Evolutionary conservation across 2,329 filamentous ascomycete genomes (phyloP), one percentile per base, ranked within the genome.

Genomic region (Cladobotryum protrusum): DNA sequence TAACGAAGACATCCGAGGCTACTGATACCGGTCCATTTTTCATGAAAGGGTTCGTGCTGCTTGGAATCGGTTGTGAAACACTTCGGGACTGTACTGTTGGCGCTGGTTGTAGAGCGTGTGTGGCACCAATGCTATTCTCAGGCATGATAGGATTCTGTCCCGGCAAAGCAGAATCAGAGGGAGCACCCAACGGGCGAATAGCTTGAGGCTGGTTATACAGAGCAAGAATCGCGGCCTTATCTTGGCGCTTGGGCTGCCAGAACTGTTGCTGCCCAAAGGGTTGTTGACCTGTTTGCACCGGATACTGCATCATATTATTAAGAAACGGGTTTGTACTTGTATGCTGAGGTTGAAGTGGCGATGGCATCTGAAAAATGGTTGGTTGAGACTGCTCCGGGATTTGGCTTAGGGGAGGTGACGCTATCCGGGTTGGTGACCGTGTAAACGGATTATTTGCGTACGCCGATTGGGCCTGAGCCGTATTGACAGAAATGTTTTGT

Each of bases 171-270:
- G 55, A 57, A 20, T 62, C 58, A 34, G 65, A 59, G 9, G 68
- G 60, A 20, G 55, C 53, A 15, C 68, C 56, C 24, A 69, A 62
- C 29, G 71, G 67, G 4, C 76, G 73, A 1, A 74, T 69, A 33
- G 75, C 66, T 45, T 81, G 76, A 7, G 79, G 74, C 36, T 83
- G 78, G 61, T 80, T 83, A 60, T 88, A 92, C 11, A 93, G 68
- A 5, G 87, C 85, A 65, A 92, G 73, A 52, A 93, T 92, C 4
- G 85, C 85, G 3, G 79, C 81, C 55, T 87, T 91, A 59, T 89
- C 82, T 29, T 83, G 76, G 32, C 78, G 72, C 39, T 72, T 71
- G 14, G 74, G 71, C 45, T 72, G 70, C 29, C 66, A 67, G 48
- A 63, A 62, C 32, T 52, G 55, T 48, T 60, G 55, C 18, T 59